phyloP scores from a whole-genome alignment of 2,329 filamentous ascomycete species.

The Venturia oleaginea region DNA sequence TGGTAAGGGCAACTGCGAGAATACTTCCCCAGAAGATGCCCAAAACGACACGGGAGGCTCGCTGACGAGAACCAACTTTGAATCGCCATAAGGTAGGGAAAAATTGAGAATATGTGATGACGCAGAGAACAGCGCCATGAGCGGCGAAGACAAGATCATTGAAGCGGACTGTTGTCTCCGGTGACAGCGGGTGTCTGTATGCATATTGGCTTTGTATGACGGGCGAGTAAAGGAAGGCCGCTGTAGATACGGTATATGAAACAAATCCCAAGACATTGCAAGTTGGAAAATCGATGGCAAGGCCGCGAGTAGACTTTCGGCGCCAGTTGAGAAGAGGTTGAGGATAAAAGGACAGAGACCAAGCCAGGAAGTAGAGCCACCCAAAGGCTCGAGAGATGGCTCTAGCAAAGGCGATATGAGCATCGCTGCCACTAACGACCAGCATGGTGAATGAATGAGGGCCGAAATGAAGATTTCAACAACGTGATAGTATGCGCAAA shows the following conservation, averaged over 20 bases:
- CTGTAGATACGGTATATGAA: slow-evolving; percentile 67
- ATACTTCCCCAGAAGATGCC: slow-evolving; percentile 63
- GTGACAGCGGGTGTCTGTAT: slow-evolving; percentile 59
- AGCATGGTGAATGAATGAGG: not conserved
- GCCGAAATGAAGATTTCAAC: not conserved
- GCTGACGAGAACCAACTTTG: slow-evolving; percentile 44
- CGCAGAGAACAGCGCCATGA: slow-evolving; percentile 66
- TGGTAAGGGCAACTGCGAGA: slow-evolving; percentile 40
- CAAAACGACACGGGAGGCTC: slow-evolving; percentile 53
- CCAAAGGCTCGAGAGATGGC: slow-evolving; percentile 11
- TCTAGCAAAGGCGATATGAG: slow-evolving; percentile 1
- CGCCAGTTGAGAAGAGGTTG: slow-evolving; percentile 63
- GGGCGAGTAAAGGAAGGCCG: slow-evolving; percentile 68
- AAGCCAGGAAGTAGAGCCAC: slow-evolving; percentile 15
- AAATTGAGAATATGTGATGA: slow-evolving; percentile 71
- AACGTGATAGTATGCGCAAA: not conserved
- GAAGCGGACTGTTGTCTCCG: slow-evolving; percentile 73
- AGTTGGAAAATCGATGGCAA: slow-evolving; percentile 79
- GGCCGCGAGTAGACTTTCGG: slow-evolving; percentile 69
- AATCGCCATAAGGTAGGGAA: slow-evolving; percentile 68
- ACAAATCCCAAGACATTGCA: slow-evolving; percentile 65
- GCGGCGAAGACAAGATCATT: slow-evolving; percentile 86
- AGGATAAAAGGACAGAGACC: slow-evolving; percentile 17
- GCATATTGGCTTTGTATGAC: slow-evolving; percentile 76
- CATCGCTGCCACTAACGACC: not conserved